Percentiles rank a stretch among this genome's conserved stretches.
These are phyloP conservation scores for Barbarea vulgaris DNA, from an alignment of 345 rosid species.

Conservation along the genomic window DNA sequence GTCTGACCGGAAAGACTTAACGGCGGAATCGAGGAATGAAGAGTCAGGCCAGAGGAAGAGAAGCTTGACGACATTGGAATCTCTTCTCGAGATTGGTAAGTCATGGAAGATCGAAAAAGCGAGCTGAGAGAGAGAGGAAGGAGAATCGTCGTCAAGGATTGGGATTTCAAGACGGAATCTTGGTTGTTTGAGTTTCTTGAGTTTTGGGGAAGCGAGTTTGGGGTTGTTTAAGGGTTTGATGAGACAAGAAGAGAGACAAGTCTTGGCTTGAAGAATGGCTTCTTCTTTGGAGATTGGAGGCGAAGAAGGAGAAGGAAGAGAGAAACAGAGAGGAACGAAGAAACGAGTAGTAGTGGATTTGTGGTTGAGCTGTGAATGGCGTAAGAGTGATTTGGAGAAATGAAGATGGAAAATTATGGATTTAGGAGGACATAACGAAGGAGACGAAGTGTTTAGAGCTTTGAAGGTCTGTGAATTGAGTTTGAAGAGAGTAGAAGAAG, in stretches of 20 bases:
- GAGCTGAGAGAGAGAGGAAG: conserved; percentile 57
- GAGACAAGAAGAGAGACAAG: conserved; percentile 67
- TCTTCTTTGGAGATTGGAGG: conserved; percentile 78
- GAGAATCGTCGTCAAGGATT: conserved; percentile 58
- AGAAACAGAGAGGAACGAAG: conserved; percentile 37
- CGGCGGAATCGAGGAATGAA: conserved; percentile 42
- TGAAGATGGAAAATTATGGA: conserved; percentile 26
- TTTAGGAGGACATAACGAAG: not conserved
- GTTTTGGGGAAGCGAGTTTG: conserved; percentile 59
- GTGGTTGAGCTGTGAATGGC: conserved; percentile 17
- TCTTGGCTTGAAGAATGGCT: conserved; percentile 79
- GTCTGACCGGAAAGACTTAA: conserved; percentile 45
- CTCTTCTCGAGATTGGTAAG: conserved; percentile 62
- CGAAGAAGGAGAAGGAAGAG: conserved; percentile 52
- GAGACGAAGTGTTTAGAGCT: not conserved
- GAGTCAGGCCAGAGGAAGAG: conserved; percentile 60
- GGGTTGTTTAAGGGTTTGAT: conserved; percentile 80
- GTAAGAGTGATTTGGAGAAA: conserved; percentile 14
- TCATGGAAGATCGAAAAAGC: conserved; percentile 59
- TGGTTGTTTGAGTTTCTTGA: conserved; percentile 76
- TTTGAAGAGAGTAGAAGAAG: conserved; percentile 38
- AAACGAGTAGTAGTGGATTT: conserved; percentile 36
- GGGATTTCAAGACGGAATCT: conserved; percentile 81
- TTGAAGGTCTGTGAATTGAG: conserved; percentile 31
- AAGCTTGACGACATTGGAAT: conserved; percentile 51